Evolutionary conservation across 441 rosid genomes (phyloP), one percentile per base, ranked within the genome.

Genomic region (Eruca vesicaria): DNA sequence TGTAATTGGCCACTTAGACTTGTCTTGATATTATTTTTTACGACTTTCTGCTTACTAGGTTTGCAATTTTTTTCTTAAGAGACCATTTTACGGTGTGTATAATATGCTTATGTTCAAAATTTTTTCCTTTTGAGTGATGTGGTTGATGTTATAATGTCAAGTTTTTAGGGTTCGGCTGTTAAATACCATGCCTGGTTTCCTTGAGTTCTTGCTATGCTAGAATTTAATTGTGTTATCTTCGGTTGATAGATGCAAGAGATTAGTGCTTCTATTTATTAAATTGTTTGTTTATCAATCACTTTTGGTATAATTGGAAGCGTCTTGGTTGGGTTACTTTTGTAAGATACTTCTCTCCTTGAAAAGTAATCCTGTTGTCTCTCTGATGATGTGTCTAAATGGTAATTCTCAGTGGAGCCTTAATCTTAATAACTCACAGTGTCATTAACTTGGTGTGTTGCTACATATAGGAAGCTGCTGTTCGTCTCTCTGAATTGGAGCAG

Each of bases 401-500:
- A 50, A 15, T 11, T n/a, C 66, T 21, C 19, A 36, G 41, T 74
- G 26, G 26, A 73, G 71, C 20, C 12, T 7, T 26, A 26, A 67
- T 43, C 41, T 38, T 8, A 31, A 38, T 53, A 16, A 32, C 18
- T 58, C 21, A 1, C 41, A 4, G 43, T 69, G 16, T 35, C 28
- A 8, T 57, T 61, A 63, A 73, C 68, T 35, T 71, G 43, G 29
- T 79, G 61, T 48, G 61, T 63, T 71, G 72, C 78, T 65, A 70
- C 78, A 66, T 85, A 82, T 91, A 97, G 99, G 97, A 97, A 94
- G 93, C 97, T 76, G 84, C 90, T 60, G 67, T 86, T 78, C 90
- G 88, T 75, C 99, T 97, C 62, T 79, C 91, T 45, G 97, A 94
- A 89, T 78, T 93, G 81, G 93, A 91, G 41, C 99, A 94, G 81